Evolutionary conservation across 176 grass and related monocot genomes (phyloP).

Genomic region (Carex littledalei): DNA sequence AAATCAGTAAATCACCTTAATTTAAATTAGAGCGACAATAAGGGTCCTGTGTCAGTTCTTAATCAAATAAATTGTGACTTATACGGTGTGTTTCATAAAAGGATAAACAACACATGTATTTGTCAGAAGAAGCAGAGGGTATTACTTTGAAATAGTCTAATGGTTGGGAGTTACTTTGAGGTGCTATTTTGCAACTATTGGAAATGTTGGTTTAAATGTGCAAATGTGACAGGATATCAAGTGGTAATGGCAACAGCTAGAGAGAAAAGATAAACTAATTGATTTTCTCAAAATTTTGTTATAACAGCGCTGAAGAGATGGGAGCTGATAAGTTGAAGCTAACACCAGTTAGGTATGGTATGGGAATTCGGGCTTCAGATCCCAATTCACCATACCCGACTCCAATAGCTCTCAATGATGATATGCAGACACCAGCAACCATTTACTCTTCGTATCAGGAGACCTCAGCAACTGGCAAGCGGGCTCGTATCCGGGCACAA

Average conservation of each 20-base stretch:
- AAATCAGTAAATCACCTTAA: neutral
- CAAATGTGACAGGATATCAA: constrained; percentile 22
- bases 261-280: neutral
- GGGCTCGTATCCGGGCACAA: constrained; percentile 33
- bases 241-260: neutral
- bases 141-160: neutral
- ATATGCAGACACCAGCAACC: constrained; percentile 80
- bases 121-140: neutral
- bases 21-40: neutral
- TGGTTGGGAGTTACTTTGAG: neutral
- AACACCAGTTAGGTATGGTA: constrained; percentile 7
- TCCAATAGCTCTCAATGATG: constrained; percentile 45
- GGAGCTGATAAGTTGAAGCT: neutral
- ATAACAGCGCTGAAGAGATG: constrained; percentile 5
- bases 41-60: neutral
- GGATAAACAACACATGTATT: neutral
- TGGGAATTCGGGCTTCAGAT: constrained; percentile 10
- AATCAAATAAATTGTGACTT: neutral
- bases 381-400: constrained; percentile 58
- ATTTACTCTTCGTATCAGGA: constrained; percentile 41
- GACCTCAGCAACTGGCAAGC: constrained; percentile 32
- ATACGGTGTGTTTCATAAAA: neutral
- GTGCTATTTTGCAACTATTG: neutral
- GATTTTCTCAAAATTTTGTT: constrained; percentile 23
- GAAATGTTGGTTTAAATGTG: neutral